Percentiles rank a stretch among this genome's conserved stretches.
Evolutionary conservation across 148 eudicot genomes (phyloP).

Genomic region (Silene conica): DNA sequence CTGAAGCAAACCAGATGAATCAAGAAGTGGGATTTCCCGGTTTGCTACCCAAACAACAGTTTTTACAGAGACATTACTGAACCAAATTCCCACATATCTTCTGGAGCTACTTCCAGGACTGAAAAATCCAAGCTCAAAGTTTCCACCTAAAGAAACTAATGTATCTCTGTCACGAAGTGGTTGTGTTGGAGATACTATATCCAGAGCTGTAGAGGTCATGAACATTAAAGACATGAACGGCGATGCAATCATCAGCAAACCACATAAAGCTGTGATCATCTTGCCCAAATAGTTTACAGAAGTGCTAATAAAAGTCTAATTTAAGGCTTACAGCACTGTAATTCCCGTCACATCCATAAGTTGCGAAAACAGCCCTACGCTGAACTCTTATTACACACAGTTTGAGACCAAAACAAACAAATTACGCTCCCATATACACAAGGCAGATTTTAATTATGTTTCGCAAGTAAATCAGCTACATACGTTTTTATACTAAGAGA

Average conservation of each 20-base stretch:
- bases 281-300: not conserved
- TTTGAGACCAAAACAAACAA: too few species aligned
- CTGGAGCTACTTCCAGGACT: constrained; percentile 15
- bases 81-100: constrained; percentile 19
- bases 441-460: too few species aligned
- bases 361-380: too few species aligned
- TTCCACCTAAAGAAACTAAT: constrained; percentile 21
- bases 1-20: constrained; percentile 16
- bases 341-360: too few species aligned
- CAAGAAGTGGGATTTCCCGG: constrained; percentile 8
- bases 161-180: constrained; percentile 6
- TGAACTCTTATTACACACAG: too few species aligned
- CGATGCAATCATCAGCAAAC: not conserved
- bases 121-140: constrained; percentile 22
- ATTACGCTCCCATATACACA: too few species aligned
- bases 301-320: too few species aligned
- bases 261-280: not conserved
- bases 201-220: not conserved
- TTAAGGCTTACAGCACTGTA: too few species aligned
- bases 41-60: constrained; percentile 21
- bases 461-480: too few species aligned
- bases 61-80: constrained; percentile 4
- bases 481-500: too few species aligned
- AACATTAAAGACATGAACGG: not conserved
- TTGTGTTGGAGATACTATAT: not conserved